Percentiles rank a stretch among this genome's conserved stretches.
These are phyloP conservation scores for Xylaria venustula DNA, from an alignment of 495 filamentous ascomycete genomes.

Conservation along the genomic window DNA sequence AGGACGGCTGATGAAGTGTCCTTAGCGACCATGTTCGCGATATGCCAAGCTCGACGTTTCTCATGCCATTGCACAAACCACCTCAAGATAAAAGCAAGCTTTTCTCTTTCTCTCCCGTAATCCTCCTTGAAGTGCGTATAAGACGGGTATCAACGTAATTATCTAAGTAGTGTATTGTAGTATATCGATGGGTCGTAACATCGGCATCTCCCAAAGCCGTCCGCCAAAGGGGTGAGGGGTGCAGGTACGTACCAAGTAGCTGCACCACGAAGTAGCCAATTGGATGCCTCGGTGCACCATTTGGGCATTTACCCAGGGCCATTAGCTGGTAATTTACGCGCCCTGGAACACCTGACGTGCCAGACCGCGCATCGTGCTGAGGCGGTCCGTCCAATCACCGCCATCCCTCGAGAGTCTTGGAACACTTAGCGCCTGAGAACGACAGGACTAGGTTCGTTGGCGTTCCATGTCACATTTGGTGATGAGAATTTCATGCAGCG, in stretches of 20 bases:
- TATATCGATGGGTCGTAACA: no score
- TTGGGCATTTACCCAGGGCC: not conserved
- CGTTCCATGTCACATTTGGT: conserved; percentile 35
- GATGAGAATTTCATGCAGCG: conserved; percentile 17
- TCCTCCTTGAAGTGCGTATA: no score
- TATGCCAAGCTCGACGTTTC: no score
- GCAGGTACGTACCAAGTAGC: no score
- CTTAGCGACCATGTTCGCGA: no score
- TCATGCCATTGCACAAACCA: not conserved
- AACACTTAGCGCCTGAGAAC: conserved; percentile 44
- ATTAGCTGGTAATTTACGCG: conserved; percentile 33
- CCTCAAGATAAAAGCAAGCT: no score
- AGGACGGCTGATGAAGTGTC: no score
- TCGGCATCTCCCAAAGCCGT: no score
- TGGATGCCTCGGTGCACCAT: not conserved
- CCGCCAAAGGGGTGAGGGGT: no score
- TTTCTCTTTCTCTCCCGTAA: not conserved
- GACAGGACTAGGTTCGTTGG: conserved; percentile 36
- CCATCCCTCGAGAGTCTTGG: conserved; percentile 27
- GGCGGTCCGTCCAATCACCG: conserved; percentile 37
- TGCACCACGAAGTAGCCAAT: no score
- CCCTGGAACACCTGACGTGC: conserved; percentile 44
- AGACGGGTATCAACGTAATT: no score
- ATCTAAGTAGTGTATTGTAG: no score
- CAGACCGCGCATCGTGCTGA: conserved; percentile 31